Base-by-base conservation (phyloP, 1,284 basidiomycete genomes). In the Ustilago tritici region DNA sequence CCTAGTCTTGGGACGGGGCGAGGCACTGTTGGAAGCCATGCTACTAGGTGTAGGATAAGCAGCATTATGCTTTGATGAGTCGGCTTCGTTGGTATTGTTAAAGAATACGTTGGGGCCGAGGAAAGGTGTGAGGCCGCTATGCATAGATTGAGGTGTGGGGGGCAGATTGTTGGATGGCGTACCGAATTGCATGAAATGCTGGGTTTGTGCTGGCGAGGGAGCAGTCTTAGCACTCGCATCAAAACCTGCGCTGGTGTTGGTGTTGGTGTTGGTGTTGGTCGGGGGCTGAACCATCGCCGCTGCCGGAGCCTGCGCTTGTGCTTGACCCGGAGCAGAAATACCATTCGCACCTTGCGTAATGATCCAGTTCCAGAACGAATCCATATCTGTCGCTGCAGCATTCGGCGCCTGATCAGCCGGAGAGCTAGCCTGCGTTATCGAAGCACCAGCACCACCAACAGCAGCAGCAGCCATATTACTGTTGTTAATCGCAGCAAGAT, bases 301-400 rank as follows among this genome's bases (percentile, higher is more conserved):
- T 23, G 68, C 40, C 7, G 73, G 31, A 32, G 49, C 11, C 9
- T 49, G n/a, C 19, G 19, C 49, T 50, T 50, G 49, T n/a, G 43
- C 56, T 23, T 36, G 63, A 2, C 53, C 19, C 12, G 58, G 10
- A 12, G 41, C 19, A 11, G 65, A 47, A 15, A 73, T 69, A 32
- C 68, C 77, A 43, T 67, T 73, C 36, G 74, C 74, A 43, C 79
- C 81, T 54, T 82, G 81, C 10, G 66, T 74, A 31, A 82, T 73
- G 61, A 82, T 72, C 81, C 81, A 82, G 64, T 77, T 81, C 79
- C 79, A 82, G 64, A 82, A 82, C 31, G 73, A 76, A 46, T 82
- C 80, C 70, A 82, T 70, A 32, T 66, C 63, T 14, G 70, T 72
- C 15, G 65, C 14, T 15, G 65, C 12, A n/a, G 61, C 38, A 12